Conservation (phyloP, 345 rosid species). For the Eucalyptus erythrocorys region DNA sequence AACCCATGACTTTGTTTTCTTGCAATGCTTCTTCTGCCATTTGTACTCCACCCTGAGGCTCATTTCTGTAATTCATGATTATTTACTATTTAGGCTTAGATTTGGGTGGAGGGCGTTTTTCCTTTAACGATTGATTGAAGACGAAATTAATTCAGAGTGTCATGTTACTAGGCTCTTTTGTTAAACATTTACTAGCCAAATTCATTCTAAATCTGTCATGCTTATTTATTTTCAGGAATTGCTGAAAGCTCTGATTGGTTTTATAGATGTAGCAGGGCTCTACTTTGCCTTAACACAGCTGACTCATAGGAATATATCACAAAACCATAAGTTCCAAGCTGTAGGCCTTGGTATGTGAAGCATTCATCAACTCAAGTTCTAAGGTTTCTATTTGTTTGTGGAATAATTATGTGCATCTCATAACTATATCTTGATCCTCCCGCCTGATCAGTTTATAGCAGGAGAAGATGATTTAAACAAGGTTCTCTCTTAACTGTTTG, state of each 20-base stretch:
- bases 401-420: not conserved
- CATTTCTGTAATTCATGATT: not conserved
- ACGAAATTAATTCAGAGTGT: not conserved
- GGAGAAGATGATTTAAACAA: not conserved
- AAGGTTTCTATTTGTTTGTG: not conserved
- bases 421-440: not conserved
- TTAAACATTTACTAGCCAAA: not conserved
- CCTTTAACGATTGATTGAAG: not conserved
- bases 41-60: not conserved
- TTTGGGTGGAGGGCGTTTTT: not conserved
- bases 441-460: not conserved
- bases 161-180: not conserved
- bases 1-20: not conserved
- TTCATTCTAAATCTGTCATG: not conserved
- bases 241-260: conserved; percentile 87
- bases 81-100: not conserved
- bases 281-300: conserved; percentile 87
- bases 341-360: conserved; percentile 79
- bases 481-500: not conserved
- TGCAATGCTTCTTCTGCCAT: not conserved
- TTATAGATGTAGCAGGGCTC: conserved; percentile 93
- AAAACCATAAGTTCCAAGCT: conserved; percentile 94
- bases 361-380: not conserved
- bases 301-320: conserved; percentile 94
- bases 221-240: conserved; percentile 46